Evolutionary conservation across 257 asterid genomes (phyloP).

Genomic region (Nicotiana tabacum): DNA sequence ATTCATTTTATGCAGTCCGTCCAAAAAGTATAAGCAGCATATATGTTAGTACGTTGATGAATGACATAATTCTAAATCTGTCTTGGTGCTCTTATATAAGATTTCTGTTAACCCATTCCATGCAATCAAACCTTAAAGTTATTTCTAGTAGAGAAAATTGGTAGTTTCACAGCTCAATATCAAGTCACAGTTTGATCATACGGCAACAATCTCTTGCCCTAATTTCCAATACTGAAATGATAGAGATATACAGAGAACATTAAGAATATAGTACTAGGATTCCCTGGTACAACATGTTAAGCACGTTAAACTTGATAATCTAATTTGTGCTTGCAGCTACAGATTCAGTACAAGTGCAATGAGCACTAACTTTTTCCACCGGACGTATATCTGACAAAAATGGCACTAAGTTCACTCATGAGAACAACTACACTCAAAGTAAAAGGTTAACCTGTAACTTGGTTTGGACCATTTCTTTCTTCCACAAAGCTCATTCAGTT

Average conservation of each 20-base stretch:
- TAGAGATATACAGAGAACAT: background rate
- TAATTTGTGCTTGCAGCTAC: background rate
- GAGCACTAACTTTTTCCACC: background rate
- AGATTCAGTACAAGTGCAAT: background rate
- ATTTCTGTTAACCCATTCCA: background rate
- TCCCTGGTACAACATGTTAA: background rate
- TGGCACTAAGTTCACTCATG: background rate
- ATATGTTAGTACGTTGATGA: background rate
- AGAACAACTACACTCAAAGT: slow-evolving; percentile 3
- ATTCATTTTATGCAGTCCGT: background rate
- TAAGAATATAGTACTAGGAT: background rate
- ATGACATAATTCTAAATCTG: background rate
- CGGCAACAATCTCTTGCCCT: background rate
- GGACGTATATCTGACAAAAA: background rate
- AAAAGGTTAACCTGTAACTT: slow-evolving; percentile 44
- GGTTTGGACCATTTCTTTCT: slow-evolving; percentile 81
- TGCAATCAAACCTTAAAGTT: background rate
- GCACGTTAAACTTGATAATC: background rate
- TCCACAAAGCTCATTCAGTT: slow-evolving; percentile 55
- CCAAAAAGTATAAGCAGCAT: background rate
- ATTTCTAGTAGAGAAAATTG: background rate
- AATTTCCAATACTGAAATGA: background rate
- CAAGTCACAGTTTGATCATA: background rate
- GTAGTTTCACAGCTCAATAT: background rate
- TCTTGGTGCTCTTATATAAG: background rate